Evolutionary conservation across 1,139 yeast genomes (phyloP).

Genomic region (Geotrichum siamense): DNA sequence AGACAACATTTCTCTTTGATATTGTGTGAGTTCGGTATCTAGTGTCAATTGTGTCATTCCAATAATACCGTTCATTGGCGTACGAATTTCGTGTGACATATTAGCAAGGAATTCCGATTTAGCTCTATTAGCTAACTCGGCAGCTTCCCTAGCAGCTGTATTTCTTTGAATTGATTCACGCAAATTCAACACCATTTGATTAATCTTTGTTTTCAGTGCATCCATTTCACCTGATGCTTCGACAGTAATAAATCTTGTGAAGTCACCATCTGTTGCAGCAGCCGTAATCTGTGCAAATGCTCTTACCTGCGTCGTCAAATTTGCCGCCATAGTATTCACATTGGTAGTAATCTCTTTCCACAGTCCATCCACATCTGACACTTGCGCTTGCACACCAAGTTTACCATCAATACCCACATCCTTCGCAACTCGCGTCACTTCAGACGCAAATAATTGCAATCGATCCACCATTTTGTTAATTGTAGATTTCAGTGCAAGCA

Average conservation of each 20-base stretch:
- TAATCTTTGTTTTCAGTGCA: conserved; percentile 81
- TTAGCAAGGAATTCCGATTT: conserved; percentile 86
- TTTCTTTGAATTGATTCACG: conserved; percentile 86
- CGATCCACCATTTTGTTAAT: conserved; percentile 90
- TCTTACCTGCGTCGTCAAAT: conserved; percentile 83
- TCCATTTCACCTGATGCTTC: conserved; percentile 94
- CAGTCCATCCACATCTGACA: conserved; percentile 80
- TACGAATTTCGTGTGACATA: conserved; percentile 86
- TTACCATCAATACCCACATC: conserved; percentile 93
- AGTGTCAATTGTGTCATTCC: conserved; percentile 88
- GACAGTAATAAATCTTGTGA: conserved; percentile 80
- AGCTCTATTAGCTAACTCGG: conserved; percentile 84
- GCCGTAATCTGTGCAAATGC: conserved; percentile 92
- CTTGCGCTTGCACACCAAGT: conserved; percentile 86
- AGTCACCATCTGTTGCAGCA: conserved; percentile 91
- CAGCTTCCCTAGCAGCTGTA: conserved; percentile 90
- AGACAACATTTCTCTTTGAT: conserved; percentile 82
- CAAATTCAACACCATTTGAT: conserved; percentile 82
- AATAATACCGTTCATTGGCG: conserved; percentile 88
- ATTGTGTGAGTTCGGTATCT: conserved; percentile 80
- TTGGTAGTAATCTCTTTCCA: conserved; percentile 93
- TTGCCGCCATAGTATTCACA: conserved; percentile 89
- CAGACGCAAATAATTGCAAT: conserved; percentile 77
- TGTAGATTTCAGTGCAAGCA: conserved; percentile 65
- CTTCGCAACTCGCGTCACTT: conserved; percentile 82